Evolutionary conservation across 2,329 filamentous ascomycete genomes (phyloP).

Genomic region (Aspergillus aculeatus): DNA sequence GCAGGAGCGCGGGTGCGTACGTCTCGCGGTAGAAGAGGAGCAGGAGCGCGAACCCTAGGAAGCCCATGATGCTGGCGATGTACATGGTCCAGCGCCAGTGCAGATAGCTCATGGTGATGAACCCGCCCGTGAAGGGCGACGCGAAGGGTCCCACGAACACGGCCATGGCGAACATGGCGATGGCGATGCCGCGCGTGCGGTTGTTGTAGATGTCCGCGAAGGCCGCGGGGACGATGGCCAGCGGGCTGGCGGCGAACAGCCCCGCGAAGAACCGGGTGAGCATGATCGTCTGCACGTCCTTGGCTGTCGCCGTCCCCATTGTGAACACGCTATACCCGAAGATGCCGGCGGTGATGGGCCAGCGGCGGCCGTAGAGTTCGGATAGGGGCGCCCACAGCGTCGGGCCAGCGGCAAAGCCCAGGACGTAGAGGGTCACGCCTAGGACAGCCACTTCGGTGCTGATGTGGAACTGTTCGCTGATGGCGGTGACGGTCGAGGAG

Average conservation of each 20-base stretch:
- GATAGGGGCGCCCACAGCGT: constrained; percentile 62
- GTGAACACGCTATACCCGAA: constrained; percentile 46
- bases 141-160: constrained; percentile 51
- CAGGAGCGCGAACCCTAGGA: constrained; percentile 39
- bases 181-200: constrained; percentile 39
- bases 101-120: constrained; percentile 48
- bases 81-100: constrained; percentile 56
- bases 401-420: constrained; percentile 59
- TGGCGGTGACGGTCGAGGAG: constrained; percentile 58
- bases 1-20: constrained; percentile 47
- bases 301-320: constrained; percentile 44
- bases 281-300: constrained; percentile 43
- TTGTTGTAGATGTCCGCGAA: constrained; percentile 53
- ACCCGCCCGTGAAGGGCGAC: constrained; percentile 52
- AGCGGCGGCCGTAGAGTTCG: constrained; percentile 59
- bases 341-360: constrained; percentile 48
- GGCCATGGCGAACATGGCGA: constrained; percentile 51
- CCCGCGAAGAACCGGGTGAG: constrained; percentile 49
- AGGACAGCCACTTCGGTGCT: constrained; percentile 45
- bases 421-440: constrained; percentile 49
- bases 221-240: constrained; percentile 45
- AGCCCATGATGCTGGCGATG: constrained; percentile 55
- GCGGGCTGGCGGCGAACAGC: constrained; percentile 44
- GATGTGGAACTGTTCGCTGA: constrained; percentile 51
- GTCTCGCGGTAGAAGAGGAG: constrained; percentile 52